Conservation (phyloP, 257 asterid genomes). For the Rubia yunnanensis region DNA sequence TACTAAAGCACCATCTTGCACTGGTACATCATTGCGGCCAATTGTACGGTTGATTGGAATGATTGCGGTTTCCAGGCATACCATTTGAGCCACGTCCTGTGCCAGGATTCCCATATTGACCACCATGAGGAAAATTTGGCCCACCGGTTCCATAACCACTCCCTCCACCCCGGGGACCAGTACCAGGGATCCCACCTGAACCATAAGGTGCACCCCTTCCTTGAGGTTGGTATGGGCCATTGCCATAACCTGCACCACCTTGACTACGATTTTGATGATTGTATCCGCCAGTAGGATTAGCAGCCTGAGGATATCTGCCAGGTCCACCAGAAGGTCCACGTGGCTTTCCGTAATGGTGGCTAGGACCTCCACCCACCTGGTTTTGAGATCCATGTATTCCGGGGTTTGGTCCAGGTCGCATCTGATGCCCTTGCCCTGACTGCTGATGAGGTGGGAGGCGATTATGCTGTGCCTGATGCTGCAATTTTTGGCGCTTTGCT, state of each 20-base stretch:
- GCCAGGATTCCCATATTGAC: conserved; percentile 62
- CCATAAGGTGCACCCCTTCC: conserved; percentile 71
- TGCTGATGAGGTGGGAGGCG: conserved; percentile 68
- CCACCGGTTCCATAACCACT: conserved; percentile 49
- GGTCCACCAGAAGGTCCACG: conserved; percentile 72
- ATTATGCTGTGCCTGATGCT: conserved; percentile 55
- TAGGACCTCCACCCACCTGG: conserved; percentile 53
- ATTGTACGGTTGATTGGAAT: conserved; percentile 69
- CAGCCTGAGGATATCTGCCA: conserved; percentile 67
- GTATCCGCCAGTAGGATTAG: conserved; percentile 68
- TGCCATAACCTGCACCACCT: conserved; percentile 67
- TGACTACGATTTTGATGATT: conserved; percentile 65
- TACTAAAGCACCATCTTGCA: not conserved
- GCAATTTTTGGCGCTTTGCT: conserved; percentile 65
- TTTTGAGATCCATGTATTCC: conserved; percentile 40
- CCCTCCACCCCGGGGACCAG: conserved; percentile 66
- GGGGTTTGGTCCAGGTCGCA: conserved; percentile 61
- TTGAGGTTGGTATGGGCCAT: conserved; percentile 67
- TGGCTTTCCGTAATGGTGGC: conserved; percentile 66
- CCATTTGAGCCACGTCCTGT: conserved; percentile 76
- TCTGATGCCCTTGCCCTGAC: conserved; percentile 55
- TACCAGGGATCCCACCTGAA: conserved; percentile 43
- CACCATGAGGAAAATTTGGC: conserved; percentile 65
- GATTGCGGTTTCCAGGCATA: conserved; percentile 63
- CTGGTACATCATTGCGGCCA: conserved; percentile 65